Evolutionary conservation across 164 flowering plant species (phyloP), one percentile per base, ranked within the genome.

Genomic region (Liquidambar formosana): DNA sequence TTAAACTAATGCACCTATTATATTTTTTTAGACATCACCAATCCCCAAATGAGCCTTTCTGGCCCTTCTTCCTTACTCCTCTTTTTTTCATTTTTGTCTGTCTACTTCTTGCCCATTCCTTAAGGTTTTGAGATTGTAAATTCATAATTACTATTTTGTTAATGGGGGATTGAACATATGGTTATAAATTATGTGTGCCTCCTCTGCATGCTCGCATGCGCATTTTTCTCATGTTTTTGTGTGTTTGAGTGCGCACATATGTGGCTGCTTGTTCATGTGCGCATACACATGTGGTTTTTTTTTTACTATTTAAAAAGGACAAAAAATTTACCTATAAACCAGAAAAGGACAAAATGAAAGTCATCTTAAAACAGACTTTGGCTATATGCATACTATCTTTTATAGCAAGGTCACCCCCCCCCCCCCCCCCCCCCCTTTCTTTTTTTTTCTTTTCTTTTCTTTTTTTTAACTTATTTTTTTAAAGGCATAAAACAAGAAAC

Each of bases 151-250:
- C 72, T 64, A 12, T 21, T 25, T 64, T 65, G 52, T 68, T 60
- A 69, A 64, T 66, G 22, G 67, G 73, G 77, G 19, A 73, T 64
- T 10, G 72, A 75, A 61, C 49, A 23, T 28, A 5, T 65, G 49
- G 27, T 43, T n/a, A 21, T 71, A 68, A 21, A 64, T 5, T 71
- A 63, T 46, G 45, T 49, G 10, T 47, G 18, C 28, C 45, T 14
- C 67, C 57, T 64, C 48, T 71, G 64, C 78, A 64, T 71, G 71
- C 76, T 75, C 70, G 83, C 83, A 80, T 73, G 83, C 83, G 82
- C 71, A 57, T 62, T 77, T 66, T 56, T 72, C 57, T 61, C 78
- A 69, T 77, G 69, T 80, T 60, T 80, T 75, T 64, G 72, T 64
- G 66, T 57, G 66, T 67, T 57, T 62, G 64, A 53, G 52, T 43